A percentile compares a stretch with the other conserved stretches of the same genome.
phyloP scores from a whole-genome alignment of 768 basidiomycete species.

The Termitomyces sp. region DNA sequence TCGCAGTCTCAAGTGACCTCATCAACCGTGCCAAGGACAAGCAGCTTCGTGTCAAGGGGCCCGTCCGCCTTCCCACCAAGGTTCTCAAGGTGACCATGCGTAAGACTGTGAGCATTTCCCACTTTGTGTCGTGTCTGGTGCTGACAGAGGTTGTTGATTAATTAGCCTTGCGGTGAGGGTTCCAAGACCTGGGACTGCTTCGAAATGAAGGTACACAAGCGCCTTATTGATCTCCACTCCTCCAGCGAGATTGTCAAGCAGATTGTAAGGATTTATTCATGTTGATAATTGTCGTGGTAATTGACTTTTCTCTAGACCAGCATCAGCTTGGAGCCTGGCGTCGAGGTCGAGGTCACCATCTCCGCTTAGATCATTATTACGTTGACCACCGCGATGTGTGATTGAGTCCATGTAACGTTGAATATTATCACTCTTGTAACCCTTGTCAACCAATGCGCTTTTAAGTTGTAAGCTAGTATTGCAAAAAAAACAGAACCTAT shows the following conservation, averaged over 20 bases:
- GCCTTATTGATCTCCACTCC: conserved; percentile 97
- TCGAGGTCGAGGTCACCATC: conserved; percentile 98
- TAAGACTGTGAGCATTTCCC: conserved; percentile 71
- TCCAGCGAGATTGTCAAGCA: conserved; percentile 99
- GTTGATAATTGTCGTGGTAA: neutral
- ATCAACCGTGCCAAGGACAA: conserved; percentile 99
- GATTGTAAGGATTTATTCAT: conserved; percentile 62
- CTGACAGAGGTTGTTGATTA: conserved; percentile 23
- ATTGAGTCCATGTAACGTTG: neutral
- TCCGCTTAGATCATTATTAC: conserved; percentile 44
- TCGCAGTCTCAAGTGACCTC: conserved; percentile 85
- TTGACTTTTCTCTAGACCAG: conserved; percentile 59
- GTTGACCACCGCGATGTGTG: neutral
- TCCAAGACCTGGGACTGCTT: conserved; percentile 99
- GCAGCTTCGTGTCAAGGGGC: conserved; percentile 98
- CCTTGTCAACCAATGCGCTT: too few relatives aligned
- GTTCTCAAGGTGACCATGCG: conserved; percentile 98
- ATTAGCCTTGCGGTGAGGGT: conserved; percentile 98
- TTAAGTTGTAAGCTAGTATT: too few relatives aligned
- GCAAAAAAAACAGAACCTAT: too few relatives aligned
- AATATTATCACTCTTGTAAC: neutral
- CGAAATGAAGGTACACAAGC: conserved; percentile 99
- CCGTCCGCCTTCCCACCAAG: conserved; percentile 98
- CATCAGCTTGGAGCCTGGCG: conserved; percentile 98
- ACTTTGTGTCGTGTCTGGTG: neutral